phyloP scores from a whole-genome alignment of 768 basidiomycete genomes.

The Dacryopinax primogenitus region DNA sequence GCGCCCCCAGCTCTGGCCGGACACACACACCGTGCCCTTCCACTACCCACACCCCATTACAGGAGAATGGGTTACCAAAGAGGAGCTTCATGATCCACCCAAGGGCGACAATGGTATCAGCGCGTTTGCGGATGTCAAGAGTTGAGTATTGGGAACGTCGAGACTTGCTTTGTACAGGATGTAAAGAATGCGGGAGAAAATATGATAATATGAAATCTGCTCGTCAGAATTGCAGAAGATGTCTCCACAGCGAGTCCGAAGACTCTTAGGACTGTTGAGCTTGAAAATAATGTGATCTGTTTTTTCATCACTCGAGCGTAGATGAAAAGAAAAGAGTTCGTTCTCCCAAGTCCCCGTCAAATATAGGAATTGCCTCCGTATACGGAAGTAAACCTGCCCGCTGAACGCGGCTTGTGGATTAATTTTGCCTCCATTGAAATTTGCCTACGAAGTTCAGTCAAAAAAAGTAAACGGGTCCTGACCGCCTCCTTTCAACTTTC shows the following conservation, averaged over 20 bases:
- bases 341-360: background rate
- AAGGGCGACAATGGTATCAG: background rate
- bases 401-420: background rate
- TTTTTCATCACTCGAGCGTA: conserved; percentile 4
- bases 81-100: background rate
- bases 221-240: conserved; percentile 9
- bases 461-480: background rate
- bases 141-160: background rate
- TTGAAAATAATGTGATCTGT: conserved; percentile 9
- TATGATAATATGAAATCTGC: background rate
- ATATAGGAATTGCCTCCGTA: background rate
- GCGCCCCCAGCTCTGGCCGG: conserved; percentile 6
- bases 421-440: background rate
- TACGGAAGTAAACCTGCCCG: background rate
- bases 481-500: background rate
- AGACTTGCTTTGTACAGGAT: background rate
- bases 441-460: background rate
- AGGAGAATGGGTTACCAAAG: conserved; percentile 5
- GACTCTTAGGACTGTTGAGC: conserved; percentile 6
- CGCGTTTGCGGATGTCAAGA: background rate
- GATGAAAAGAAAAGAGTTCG: background rate
- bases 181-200: background rate
- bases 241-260: background rate
- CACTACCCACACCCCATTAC: conserved; percentile 13
- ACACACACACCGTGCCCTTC: conserved; percentile 12